phyloP scores from a whole-genome alignment of 2,329 filamentous ascomycete species.

The Byssoonygena ceratinophila region DNA sequence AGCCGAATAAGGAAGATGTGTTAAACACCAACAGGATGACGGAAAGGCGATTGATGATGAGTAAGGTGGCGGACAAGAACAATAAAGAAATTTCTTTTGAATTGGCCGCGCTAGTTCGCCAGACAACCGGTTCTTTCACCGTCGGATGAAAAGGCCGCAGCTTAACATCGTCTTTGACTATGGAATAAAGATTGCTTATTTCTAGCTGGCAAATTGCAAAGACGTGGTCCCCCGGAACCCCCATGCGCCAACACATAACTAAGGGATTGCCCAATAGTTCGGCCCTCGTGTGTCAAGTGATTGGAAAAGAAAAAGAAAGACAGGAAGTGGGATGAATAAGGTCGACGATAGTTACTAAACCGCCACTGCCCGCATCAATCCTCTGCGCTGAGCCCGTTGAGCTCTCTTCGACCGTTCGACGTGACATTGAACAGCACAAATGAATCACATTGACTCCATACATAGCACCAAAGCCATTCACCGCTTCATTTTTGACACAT shows the following conservation, averaged over 20 bases:
- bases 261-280: background rate
- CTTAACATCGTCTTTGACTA: background rate
- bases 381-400: background rate
- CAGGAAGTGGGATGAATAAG: slow-evolving; percentile 2
- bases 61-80: slow-evolving; percentile 2
- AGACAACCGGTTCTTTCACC: background rate
- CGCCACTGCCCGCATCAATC: slow-evolving; percentile 4
- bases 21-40: background rate
- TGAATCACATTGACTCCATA: too few species aligned
- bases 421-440: too few species aligned
- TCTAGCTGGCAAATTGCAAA: background rate
- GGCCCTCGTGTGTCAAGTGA: slow-evolving; percentile 7
- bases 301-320: slow-evolving; percentile 4
- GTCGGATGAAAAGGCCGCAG: slow-evolving; percentile 8
- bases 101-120: background rate
- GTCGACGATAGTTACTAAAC: background rate
- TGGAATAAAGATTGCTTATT: slow-evolving; percentile 1
- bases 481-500: slow-evolving; percentile 1
- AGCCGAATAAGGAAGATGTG: slow-evolving; percentile 1
- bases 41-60: background rate
- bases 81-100: background rate
- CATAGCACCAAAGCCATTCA: slow-evolving; percentile 1
- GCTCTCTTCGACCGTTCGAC: background rate
- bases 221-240: background rate
- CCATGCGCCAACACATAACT: background rate